Conservation (phyloP, 345 rosid genomes). For the Ricinus communis region DNA sequence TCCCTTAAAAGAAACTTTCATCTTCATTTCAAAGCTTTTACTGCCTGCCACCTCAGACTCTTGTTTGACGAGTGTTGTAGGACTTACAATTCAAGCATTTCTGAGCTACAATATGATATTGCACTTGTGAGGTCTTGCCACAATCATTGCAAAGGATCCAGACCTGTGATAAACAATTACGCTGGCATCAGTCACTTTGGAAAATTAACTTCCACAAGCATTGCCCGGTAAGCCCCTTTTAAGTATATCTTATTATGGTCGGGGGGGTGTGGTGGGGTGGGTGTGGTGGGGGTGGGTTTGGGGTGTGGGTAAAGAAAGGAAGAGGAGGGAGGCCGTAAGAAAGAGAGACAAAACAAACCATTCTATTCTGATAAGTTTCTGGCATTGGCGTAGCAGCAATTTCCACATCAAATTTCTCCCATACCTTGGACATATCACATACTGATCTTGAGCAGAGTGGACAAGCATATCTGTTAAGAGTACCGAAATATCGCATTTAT, state of each 20-base stretch:
- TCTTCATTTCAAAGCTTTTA: not conserved
- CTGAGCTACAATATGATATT: slow-evolving; percentile 74
- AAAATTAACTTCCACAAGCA: not conserved
- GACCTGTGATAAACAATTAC: slow-evolving; percentile 46
- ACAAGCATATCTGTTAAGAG: slow-evolving; percentile 62
- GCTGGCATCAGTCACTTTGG: not conserved
- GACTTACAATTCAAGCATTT: slow-evolving; percentile 81
- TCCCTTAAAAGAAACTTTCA: not conserved
- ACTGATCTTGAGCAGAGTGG: slow-evolving; percentile 89
- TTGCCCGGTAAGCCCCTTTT: not conserved
- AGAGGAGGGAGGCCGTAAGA: not conserved
- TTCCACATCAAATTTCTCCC: slow-evolving; percentile 84
- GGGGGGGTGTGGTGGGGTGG: too few relatives aligned
- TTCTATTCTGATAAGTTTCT: slow-evolving; percentile 56
- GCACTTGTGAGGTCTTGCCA: slow-evolving; percentile 54
- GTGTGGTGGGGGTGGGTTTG: too few relatives aligned
- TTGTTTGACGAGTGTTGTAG: slow-evolving; percentile 72
- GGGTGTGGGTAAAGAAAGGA: too few relatives aligned
- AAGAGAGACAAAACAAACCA: slow-evolving; percentile 33
- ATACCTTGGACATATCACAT: slow-evolving; percentile 86
- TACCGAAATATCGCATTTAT: not conserved
- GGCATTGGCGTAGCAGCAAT: slow-evolving; percentile 90
- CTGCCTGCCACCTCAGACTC: slow-evolving; percentile 23
- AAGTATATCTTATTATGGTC: not conserved
- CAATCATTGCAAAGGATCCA: slow-evolving; percentile 89